Evolutionary conservation across 208 protist species (phyloP), one percentile per base, ranked within the genome.

Genomic region (Acanthamoeba castellanii): DNA sequence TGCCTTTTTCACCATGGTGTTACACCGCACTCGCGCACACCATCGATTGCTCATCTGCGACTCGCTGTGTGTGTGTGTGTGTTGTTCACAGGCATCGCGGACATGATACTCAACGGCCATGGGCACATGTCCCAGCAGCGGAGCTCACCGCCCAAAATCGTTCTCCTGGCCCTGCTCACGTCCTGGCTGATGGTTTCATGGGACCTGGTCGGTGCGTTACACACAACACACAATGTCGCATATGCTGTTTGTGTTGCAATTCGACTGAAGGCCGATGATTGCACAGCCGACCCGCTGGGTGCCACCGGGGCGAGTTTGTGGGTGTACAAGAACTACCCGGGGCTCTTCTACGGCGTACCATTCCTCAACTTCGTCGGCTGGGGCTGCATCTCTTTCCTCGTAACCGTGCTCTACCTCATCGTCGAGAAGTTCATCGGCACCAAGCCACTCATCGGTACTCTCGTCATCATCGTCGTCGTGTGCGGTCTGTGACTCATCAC

Each of bases 311-410:
- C 88, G 14, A 61, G 88, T 18, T 61, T 93, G 32, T 93, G 88
- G 88, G 42, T 78, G 27, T 93, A 61, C n/a, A 93, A 42, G 34
- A 93, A 72, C 88, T 61, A 93, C 66, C 45, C 37, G 11, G 88
- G 64, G 6, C 32, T 93, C 37, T 93, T 32, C 88, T 93, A 66
- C 50, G 88, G 88, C 27, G 88, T 93, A 14, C 88, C 88, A 1
- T 61, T 78, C 64, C 57, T 93, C 66, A 72, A 93, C 42, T 93
- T 93, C 34, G 37, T 78, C 25, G 88, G 88, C 30, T 93, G 57
- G 64, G 42, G 34, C 14, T 61, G 37, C 66, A 59, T 34, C n/a
- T 59, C 64, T 0, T 27, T 45, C 66, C 9, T 93, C 88, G 32
- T 93, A 1, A 81, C 59, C 34, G 7, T 6, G 59, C 20, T 72